Conservation (phyloP, 1,284 basidiomycete genomes). For the Tylopilus sp. region DNA sequence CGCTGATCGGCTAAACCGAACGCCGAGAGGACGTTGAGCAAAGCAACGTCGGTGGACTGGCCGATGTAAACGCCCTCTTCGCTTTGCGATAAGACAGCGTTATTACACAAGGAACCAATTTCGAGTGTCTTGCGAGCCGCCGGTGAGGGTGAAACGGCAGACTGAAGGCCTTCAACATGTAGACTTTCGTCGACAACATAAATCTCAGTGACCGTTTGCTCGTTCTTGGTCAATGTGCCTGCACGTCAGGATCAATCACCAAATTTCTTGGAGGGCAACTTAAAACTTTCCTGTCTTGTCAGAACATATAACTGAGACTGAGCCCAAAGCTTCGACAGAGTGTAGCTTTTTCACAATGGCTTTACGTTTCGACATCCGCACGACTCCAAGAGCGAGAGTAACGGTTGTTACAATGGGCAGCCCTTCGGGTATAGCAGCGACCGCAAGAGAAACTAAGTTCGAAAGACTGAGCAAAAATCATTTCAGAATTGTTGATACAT, state of each 20-base stretch:
- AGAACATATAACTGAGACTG: conserved; percentile 93
- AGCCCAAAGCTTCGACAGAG: conserved; percentile 91
- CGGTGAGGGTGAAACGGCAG: conserved; percentile 38
- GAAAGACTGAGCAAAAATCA: conserved; percentile 7
- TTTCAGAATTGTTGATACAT: conserved; percentile 22
- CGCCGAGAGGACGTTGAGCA: conserved; percentile 76
- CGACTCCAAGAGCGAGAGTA: conserved; percentile 90
- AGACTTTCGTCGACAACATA: conserved; percentile 85
- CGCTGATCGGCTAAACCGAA: conserved; percentile 74
- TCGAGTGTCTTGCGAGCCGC: conserved; percentile 63
- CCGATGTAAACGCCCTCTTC: conserved; percentile 78
- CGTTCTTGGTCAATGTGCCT: conserved; percentile 96
- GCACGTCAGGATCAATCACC: conserved; percentile 7
- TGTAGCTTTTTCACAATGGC: conserved; percentile 97
- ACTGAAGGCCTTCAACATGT: conserved; percentile 50
- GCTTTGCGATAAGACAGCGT: conserved; percentile 59
- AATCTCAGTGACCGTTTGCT: conserved; percentile 88
- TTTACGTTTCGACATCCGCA: conserved; percentile 91
- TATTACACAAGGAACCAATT: conserved; percentile 72
- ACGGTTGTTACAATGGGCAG: conserved; percentile 97
- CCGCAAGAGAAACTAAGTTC: conserved; percentile 82
- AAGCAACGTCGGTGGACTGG: conserved; percentile 91
- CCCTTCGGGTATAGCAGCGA: conserved; percentile 96
- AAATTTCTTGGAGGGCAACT: neutral
- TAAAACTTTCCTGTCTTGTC: conserved; percentile 82